phyloP scores from a whole-genome alignment of 2,329 filamentous ascomycete genomes.

The Fusarium citri region DNA sequence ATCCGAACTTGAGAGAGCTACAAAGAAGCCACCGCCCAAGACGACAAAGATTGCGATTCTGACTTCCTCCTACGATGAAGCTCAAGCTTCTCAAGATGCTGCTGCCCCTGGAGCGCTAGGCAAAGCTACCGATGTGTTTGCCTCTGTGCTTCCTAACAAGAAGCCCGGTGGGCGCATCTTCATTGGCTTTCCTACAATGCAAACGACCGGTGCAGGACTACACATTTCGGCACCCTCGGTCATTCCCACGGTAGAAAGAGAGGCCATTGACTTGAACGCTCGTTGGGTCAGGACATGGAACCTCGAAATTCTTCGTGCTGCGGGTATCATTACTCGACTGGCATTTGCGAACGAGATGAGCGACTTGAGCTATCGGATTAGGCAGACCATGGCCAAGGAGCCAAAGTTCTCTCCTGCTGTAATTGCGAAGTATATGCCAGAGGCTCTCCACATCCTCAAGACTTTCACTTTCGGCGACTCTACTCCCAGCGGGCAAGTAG shows the following conservation, averaged over 20 bases:
- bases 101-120: constrained; percentile 58
- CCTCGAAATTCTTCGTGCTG: constrained; percentile 88
- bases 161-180: constrained; percentile 87
- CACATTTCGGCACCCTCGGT: constrained; percentile 96
- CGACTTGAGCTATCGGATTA: constrained; percentile 73
- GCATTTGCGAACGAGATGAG: constrained; percentile 90
- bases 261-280: constrained; percentile 96
- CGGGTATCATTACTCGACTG: constrained; percentile 89
- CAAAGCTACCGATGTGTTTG: constrained; percentile 82
- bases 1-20: constrained; percentile 90
- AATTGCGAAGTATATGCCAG: constrained; percentile 76
- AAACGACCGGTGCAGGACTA: constrained; percentile 93
- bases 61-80: constrained; percentile 90
- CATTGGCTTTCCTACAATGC: constrained; percentile 96
- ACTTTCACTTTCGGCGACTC: constrained; percentile 92
- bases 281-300: constrained; percentile 97
- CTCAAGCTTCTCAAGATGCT: constrained; percentile 70
- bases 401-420: constrained; percentile 70
- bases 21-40: constrained; percentile 95
- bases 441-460: constrained; percentile 84
- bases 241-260: constrained; percentile 96
- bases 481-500: constrained; percentile 86
- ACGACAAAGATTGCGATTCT: constrained; percentile 86
- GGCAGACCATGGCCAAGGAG: constrained; percentile 57
- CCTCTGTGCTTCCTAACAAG: constrained; percentile 88